phyloP scores from a whole-genome alignment of 2,329 filamentous ascomycete species.

The Capronia coronata region DNA sequence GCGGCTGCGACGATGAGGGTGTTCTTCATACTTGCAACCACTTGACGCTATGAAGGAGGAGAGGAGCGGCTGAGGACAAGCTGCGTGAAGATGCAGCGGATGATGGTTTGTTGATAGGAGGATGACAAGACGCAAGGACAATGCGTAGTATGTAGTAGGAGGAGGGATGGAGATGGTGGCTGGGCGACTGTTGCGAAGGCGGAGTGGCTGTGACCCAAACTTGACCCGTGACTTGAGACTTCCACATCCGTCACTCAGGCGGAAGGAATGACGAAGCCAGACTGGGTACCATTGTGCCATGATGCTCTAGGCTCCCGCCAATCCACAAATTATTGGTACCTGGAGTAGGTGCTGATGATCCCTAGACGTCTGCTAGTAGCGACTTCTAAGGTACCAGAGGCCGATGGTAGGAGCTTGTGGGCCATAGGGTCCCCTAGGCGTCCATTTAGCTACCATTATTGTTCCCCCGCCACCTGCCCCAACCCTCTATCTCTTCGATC shows the following conservation, averaged over 20 bases:
- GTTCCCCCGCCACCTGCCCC: neutral
- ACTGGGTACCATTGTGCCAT: neutral
- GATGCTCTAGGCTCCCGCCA: slow-evolving; percentile 2
- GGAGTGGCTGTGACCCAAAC: neutral
- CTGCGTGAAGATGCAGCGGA: slow-evolving; percentile 16
- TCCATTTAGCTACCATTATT: no score
- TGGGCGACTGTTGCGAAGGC: neutral
- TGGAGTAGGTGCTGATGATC: neutral
- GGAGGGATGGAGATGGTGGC: slow-evolving; percentile 8
- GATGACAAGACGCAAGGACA: slow-evolving; percentile 2
- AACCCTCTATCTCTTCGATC: no score
- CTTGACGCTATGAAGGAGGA: slow-evolving; percentile 14
- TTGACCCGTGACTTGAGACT: neutral
- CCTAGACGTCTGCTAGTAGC: no score
- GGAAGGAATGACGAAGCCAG: neutral
- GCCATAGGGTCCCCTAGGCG: neutral
- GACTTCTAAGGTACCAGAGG: no score
- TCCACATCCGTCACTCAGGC: neutral
- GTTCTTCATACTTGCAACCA: slow-evolving; percentile 65
- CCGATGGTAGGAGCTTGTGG: no score
- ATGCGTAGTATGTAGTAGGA: slow-evolving; percentile 8
- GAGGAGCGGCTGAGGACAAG: slow-evolving; percentile 20
- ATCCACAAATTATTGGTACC: neutral
- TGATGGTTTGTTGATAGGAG: slow-evolving; percentile 17
- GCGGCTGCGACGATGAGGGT: slow-evolving; percentile 70